Evolutionary conservation across 2,329 filamentous ascomycete species (phyloP).

Genomic region (Teratosphaeria destructans): DNA sequence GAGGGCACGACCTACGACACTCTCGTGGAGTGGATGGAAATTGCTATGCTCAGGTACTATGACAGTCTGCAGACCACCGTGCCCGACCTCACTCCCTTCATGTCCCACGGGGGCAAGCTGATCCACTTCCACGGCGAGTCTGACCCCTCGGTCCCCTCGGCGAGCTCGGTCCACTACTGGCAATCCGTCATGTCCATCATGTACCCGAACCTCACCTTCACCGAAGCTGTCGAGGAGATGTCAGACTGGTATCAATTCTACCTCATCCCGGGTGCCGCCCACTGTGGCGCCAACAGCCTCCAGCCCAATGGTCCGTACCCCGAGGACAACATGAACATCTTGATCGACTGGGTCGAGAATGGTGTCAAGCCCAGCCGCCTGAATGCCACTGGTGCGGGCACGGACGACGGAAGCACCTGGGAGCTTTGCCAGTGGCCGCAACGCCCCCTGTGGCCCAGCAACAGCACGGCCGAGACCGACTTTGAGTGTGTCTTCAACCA

Average conservation of each 20-base stretch:
- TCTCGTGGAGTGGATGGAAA: constrained; percentile 44
- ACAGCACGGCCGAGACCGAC: neutral
- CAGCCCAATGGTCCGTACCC: neutral
- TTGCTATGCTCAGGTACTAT: constrained; percentile 38
- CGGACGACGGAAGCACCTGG: neutral
- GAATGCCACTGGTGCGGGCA: neutral
- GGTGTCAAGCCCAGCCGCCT: neutral
- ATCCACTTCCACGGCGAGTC: constrained; percentile 50
- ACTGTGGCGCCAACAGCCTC: constrained; percentile 37
- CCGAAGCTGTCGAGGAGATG: constrained; percentile 22
- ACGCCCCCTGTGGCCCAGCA: neutral
- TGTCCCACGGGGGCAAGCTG: constrained; percentile 43
- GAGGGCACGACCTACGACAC: constrained; percentile 47
- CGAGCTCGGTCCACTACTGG: constrained; percentile 46
- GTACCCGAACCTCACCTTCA: neutral
- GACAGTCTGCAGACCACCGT: constrained; percentile 45
- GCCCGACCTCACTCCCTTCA: constrained; percentile 44
- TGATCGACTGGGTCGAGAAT: neutral
- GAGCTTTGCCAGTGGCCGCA: neutral
- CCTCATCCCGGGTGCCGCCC: constrained; percentile 44
- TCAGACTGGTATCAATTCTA: constrained; percentile 46
- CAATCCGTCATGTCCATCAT: constrained; percentile 22
- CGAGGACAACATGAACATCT: neutral
- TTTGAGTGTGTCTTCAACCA: constrained; percentile 14
- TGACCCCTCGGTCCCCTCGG: constrained; percentile 43